Evolutionary conservation across 2,329 filamentous ascomycete genomes (phyloP).

Genomic region (Alternaria sp.): DNA sequence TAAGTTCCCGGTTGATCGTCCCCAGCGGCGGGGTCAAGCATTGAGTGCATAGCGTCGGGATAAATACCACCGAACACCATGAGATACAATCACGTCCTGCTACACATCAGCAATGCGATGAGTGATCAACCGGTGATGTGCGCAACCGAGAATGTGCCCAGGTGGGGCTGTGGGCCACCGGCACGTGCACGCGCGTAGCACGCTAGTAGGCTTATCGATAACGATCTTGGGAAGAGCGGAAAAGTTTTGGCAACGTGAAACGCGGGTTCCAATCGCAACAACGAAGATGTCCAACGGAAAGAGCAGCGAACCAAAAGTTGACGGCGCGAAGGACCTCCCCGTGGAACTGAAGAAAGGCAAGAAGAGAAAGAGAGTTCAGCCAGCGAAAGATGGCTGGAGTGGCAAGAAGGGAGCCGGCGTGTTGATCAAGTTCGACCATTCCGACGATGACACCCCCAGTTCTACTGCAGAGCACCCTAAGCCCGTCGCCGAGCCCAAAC

Average conservation of each 20-base stretch:
- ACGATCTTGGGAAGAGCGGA: slow-evolving; percentile 12
- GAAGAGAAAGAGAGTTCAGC: slow-evolving; percentile 41
- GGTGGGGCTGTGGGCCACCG: slow-evolving; percentile 3
- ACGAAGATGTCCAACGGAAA: slow-evolving; percentile 25
- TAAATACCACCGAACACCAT: slow-evolving; percentile 4
- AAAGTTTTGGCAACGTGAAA: slow-evolving; percentile 21
- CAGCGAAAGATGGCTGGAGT: slow-evolving; percentile 6
- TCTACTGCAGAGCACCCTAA: background rate
- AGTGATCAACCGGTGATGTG: background rate
- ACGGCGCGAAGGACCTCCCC: background rate
- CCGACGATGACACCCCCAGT: slow-evolving; percentile 7
- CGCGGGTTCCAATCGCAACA: background rate
- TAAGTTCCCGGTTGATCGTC: slow-evolving; percentile 28
- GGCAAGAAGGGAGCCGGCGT: slow-evolving; percentile 23
- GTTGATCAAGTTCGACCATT: slow-evolving; percentile 21
- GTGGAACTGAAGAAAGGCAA: slow-evolving; percentile 30
- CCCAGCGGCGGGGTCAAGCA: slow-evolving; percentile 26
- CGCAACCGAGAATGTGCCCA: background rate
- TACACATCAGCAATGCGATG: background rate
- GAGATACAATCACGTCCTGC: background rate
- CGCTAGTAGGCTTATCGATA: slow-evolving; percentile 33
- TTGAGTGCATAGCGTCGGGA: slow-evolving; percentile 13
- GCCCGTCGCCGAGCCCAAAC: background rate
- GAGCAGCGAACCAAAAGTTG: background rate
- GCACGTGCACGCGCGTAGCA: background rate